Evolutionary conservation across 768 basidiomycete species (phyloP).

Genomic region (Pleurotus platypus): DNA sequence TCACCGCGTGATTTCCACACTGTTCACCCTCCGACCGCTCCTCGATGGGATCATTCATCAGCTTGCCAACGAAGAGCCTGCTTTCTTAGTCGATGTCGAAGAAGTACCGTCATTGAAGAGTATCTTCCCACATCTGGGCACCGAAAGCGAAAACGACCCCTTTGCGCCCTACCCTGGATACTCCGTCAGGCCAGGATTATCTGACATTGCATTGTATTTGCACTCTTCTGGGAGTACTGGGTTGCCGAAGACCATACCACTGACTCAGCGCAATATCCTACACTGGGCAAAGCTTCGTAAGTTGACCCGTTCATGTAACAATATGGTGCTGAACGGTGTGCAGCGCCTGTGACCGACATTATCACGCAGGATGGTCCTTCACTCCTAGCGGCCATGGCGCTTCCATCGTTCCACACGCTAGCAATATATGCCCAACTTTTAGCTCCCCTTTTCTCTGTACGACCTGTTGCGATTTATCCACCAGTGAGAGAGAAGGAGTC

Average conservation of each 20-base stretch:
- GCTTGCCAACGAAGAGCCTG: slow-evolving; percentile 7
- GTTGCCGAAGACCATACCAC: slow-evolving; percentile 5
- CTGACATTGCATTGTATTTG: slow-evolving; percentile 29
- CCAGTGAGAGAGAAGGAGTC: slow-evolving; percentile 20
- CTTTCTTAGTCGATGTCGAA: slow-evolving; percentile 22
- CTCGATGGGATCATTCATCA: slow-evolving; percentile 17
- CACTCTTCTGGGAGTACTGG: slow-evolving; percentile 8
- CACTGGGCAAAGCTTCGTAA: slow-evolving; percentile 25
- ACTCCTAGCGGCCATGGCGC: slow-evolving; percentile 22
- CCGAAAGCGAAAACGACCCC: slow-evolving; percentile 24
- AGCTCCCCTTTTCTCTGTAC: slow-evolving; percentile 20
- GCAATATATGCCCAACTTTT: slow-evolving; percentile 28
- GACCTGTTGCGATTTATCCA: slow-evolving; percentile 26
- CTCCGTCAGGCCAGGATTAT: slow-evolving; percentile 12
- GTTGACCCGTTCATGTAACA: slow-evolving; percentile 8
- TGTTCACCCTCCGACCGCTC: slow-evolving; percentile 17
- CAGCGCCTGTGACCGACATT: slow-evolving; percentile 12
- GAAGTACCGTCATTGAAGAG: slow-evolving; percentile 26
- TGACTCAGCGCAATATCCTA: not conserved
- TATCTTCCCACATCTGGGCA: slow-evolving; percentile 37
- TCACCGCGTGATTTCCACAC: slow-evolving; percentile 29
- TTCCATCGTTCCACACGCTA: slow-evolving; percentile 38
- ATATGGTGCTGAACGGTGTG: not conserved
- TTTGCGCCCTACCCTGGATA: slow-evolving; percentile 24
- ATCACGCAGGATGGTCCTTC: slow-evolving; percentile 14